These are phyloP conservation scores for Agrocybe chaxingu DNA, from an alignment of 768 basidiomycete genomes.

Conservation along the genomic window DNA sequence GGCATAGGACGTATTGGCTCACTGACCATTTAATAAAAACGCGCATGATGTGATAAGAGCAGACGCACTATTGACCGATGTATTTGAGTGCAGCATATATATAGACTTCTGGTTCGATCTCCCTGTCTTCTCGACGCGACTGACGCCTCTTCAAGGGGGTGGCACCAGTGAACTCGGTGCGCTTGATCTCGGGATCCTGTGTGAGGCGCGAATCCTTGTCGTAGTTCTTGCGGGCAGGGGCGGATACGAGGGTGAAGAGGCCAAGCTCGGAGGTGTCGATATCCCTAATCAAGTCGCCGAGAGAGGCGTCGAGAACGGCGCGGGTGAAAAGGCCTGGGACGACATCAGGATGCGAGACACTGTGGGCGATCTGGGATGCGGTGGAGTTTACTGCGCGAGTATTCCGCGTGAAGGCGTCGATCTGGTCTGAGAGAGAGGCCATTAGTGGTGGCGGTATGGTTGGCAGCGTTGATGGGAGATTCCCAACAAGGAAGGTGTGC, in stretches of 20 bases:
- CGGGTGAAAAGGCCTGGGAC: conserved; percentile 46
- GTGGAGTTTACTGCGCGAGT: conserved; percentile 49
- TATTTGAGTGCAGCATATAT: conserved; percentile 74
- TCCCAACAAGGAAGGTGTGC: conserved; percentile 13
- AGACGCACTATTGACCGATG: conserved; percentile 70
- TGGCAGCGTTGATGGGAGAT: conserved; percentile 8
- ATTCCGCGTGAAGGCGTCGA: conserved; percentile 58
- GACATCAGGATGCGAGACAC: conserved; percentile 10
- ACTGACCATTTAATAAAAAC: conserved; percentile 13
- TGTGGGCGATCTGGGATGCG: conserved; percentile 29
- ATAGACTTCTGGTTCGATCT: conserved; percentile 72
- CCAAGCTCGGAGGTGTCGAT: conserved; percentile 76
- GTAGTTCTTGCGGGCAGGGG: conserved; percentile 18
- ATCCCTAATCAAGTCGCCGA: conserved; percentile 79
- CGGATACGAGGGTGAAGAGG: conserved; percentile 59
- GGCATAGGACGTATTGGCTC: conserved; percentile 49
- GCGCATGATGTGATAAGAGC: neutral
- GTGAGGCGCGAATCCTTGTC: conserved; percentile 29
- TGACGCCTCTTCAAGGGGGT: conserved; percentile 59
- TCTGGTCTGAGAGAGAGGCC: conserved; percentile 61
- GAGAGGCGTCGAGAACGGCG: conserved; percentile 58
- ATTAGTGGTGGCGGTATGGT: conserved; percentile 27
- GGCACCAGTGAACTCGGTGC: conserved; percentile 65
- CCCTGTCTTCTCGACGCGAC: conserved; percentile 38
- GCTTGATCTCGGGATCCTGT: conserved; percentile 43